phyloP scores from a whole-genome alignment of 1,139 yeast species.

The Hansenula sp. region DNA sequence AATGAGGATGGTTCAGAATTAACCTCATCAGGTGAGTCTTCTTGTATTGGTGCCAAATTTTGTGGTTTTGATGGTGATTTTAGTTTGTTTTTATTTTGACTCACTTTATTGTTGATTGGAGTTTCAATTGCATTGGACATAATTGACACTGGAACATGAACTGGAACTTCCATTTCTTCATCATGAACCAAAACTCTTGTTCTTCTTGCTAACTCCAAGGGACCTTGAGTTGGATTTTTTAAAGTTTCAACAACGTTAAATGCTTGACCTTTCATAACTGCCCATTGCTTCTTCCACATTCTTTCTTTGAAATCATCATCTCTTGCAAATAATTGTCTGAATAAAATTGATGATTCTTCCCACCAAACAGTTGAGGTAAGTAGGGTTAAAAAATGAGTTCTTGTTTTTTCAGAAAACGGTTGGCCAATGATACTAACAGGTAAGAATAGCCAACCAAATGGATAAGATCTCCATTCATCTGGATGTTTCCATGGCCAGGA shows the following conservation, averaged over 20 bases:
- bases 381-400: conserved; percentile 54
- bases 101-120: conserved; percentile 16
- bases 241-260: conserved; percentile 69
- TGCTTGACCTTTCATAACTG: conserved; percentile 75
- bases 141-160: conserved; percentile 29
- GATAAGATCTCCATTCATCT: conserved; percentile 78
- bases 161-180: conserved; percentile 57
- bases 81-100: background rate
- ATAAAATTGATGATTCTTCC: conserved; percentile 50
- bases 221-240: conserved; percentile 56
- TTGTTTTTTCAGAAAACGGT: conserved; percentile 56
- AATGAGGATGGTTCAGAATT: conserved; percentile 3
- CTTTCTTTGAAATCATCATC: conserved; percentile 63
- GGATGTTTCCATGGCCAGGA: conserved; percentile 85
- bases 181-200: conserved; percentile 57
- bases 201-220: conserved; percentile 60
- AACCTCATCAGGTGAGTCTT: conserved; percentile 2
- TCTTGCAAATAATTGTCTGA: conserved; percentile 45
- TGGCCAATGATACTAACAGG: conserved; percentile 64
- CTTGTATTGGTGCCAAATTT: conserved; percentile 8
- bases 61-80: background rate
- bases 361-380: conserved; percentile 67
- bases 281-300: conserved; percentile 66
- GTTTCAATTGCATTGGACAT: conserved; percentile 31
- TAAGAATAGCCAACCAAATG: conserved; percentile 73